Conservation (phyloP, 768 basidiomycete genomes). For the Hericium coralloides region DNA sequence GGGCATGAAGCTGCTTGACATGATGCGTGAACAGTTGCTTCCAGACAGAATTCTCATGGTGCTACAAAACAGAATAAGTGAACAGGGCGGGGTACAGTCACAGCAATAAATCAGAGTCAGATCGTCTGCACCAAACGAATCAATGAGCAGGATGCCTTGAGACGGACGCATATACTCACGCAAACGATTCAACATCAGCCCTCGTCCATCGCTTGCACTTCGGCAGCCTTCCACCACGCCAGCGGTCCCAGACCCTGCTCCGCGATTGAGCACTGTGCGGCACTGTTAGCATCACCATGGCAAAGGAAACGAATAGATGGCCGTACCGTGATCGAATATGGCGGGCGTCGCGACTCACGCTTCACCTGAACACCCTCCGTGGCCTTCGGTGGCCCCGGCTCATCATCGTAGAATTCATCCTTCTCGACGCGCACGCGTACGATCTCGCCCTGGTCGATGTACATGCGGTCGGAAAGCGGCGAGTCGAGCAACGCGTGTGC, state of each 20-base stretch:
- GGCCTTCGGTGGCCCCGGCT: conserved; percentile 75
- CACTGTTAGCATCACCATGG: neutral
- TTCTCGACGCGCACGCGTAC: conserved; percentile 71
- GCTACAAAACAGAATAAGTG: too few relatives aligned
- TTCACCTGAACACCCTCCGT: conserved; percentile 55
- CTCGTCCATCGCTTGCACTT: conserved; percentile 33
- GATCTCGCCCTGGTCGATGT: conserved; percentile 69
- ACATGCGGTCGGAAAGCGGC: conserved; percentile 58
- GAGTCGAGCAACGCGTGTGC: conserved; percentile 65
- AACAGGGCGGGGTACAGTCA: too few relatives aligned
- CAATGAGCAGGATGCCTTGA: too few relatives aligned
- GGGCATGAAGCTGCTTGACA: too few relatives aligned
- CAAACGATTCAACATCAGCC: conserved; percentile 15
- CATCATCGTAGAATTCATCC: conserved; percentile 81
- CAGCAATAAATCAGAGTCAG: too few relatives aligned
- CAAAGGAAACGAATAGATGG: neutral
- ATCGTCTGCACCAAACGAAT: too few relatives aligned
- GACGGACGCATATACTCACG: too few relatives aligned
- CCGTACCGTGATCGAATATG: conserved; percentile 64
- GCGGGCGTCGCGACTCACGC: conserved; percentile 41
- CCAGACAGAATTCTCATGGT: too few relatives aligned
- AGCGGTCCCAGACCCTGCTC: conserved; percentile 77
- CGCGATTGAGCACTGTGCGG: conserved; percentile 61
- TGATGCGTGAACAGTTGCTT: too few relatives aligned
- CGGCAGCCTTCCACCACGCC: conserved; percentile 61